These are phyloP conservation scores for Parasarocladium wereldwijsianum DNA, from an alignment of 2,329 filamentous ascomycete genomes.

Conservation along the genomic window DNA sequence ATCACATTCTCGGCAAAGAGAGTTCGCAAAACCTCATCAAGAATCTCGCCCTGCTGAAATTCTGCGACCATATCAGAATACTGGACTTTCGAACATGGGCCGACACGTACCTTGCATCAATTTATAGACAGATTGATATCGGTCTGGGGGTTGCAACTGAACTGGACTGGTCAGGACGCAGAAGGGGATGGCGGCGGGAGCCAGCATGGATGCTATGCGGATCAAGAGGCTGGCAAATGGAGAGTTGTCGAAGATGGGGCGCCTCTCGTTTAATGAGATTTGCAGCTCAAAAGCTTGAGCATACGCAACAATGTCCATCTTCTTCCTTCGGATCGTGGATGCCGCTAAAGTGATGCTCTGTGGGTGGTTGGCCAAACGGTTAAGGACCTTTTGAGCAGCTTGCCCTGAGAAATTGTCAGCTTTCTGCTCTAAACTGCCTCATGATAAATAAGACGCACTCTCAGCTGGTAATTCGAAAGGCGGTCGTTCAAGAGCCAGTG, in stretches of 20 bases:
- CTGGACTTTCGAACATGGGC: no score
- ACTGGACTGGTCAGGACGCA: no score
- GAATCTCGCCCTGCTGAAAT: no score
- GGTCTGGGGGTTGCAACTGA: slow-evolving; percentile 6
- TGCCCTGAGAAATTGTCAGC: slow-evolving; percentile 5
- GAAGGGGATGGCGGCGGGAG: slow-evolving; percentile 9
- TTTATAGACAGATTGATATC: no score
- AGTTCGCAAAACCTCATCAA: slow-evolving; percentile 12
- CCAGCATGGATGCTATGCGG: slow-evolving; percentile 13
- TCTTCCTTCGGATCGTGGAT: slow-evolving; percentile 10
- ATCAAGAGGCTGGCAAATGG: slow-evolving; percentile 10
- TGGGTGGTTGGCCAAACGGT: slow-evolving; percentile 9
- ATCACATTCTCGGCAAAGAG: slow-evolving; percentile 13
- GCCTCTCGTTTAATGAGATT: slow-evolving; percentile 6
- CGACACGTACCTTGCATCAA: no score
- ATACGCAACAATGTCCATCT: slow-evolving; percentile 8
- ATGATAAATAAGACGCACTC: background rate
- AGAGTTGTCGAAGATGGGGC: slow-evolving; percentile 12
- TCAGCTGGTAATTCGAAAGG: no score
- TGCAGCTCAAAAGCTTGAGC: slow-evolving; percentile 5
- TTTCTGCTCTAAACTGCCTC: background rate
- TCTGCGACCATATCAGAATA: no score
- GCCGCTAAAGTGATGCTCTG: slow-evolving; percentile 10
- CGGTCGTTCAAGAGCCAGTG: slow-evolving; percentile 6
- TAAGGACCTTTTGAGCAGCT: slow-evolving; percentile 8